Percentiles rank a stretch among this genome's conserved stretches.
These are phyloP conservation scores for Colletotrichum eleusines DNA, from an alignment of 2,329 filamentous ascomycete species.

Conservation along the genomic window DNA sequence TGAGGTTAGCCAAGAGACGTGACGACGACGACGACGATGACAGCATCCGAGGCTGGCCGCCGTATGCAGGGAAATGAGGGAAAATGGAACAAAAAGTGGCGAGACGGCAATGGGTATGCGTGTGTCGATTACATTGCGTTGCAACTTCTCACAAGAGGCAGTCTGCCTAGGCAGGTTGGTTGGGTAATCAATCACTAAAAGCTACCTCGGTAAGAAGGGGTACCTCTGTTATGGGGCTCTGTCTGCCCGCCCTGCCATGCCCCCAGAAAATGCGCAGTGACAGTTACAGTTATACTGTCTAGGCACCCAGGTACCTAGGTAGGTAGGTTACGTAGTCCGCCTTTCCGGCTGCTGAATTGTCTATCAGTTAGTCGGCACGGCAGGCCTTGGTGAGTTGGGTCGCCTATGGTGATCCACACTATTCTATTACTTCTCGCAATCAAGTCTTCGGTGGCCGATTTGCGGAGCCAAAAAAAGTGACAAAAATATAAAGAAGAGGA, in stretches of 20 bases:
- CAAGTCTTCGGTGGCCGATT: constrained; percentile 23
- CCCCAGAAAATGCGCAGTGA: constrained; percentile 19
- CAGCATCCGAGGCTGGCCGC: background rate
- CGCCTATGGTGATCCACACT: constrained; percentile 5
- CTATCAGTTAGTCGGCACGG: too few relatives aligned
- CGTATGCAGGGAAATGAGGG: background rate
- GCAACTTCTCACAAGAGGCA: constrained; percentile 6
- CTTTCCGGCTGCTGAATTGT: constrained; percentile 32
- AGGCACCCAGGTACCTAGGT: too few relatives aligned
- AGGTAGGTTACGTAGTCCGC: too few relatives aligned
- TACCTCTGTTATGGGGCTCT: constrained; percentile 20
- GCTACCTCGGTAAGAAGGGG: constrained; percentile 15
- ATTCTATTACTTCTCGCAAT: background rate
- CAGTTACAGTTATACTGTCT: background rate
- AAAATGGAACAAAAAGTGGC: background rate
- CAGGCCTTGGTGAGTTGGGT: background rate
- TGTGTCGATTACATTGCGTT: constrained; percentile 20
- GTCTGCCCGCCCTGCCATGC: too few relatives aligned
- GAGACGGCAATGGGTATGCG: background rate
- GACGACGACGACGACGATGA: background rate
- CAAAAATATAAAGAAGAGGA: too few relatives aligned
- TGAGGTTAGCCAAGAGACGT: background rate
- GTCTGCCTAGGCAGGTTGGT: too few relatives aligned
- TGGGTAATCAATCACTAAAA: constrained; percentile 21
- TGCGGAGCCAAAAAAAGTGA: background rate